Conservation (phyloP, 306 rosid species). For the Trifolium pratense region DNA sequence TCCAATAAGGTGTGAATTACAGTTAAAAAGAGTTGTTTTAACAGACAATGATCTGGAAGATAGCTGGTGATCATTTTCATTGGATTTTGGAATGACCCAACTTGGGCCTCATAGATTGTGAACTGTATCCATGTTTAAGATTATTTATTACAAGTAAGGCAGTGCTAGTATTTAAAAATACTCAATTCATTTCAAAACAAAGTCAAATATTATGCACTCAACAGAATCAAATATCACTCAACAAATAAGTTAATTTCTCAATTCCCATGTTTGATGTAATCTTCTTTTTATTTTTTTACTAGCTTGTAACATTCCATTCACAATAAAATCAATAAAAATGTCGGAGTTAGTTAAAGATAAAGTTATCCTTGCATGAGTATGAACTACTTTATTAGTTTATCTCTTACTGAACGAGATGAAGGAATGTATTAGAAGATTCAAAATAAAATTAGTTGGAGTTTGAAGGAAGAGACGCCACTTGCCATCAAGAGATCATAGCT, state of each 20-base stretch:
- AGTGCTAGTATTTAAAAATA: background rate
- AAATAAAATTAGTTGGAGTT: too few species aligned
- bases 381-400: too few species aligned
- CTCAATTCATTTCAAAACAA: background rate
- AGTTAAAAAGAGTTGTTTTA: slow-evolving; percentile 25
- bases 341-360: too few species aligned
- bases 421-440: too few species aligned
- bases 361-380: too few species aligned
- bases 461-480: too few species aligned
- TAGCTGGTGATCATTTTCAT: slow-evolving; percentile 16
- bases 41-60: slow-evolving; percentile 18
- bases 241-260: background rate
- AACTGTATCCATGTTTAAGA: background rate
- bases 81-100: slow-evolving; percentile 14
- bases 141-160: background rate
- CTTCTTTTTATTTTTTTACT: too few species aligned
- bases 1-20: slow-evolving; percentile 16
- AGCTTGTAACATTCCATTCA: too few species aligned
- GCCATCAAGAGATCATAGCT: too few species aligned
- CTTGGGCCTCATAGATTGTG: slow-evolving; percentile 2
- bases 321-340: too few species aligned
- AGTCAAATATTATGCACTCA: background rate
- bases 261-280: too few species aligned
- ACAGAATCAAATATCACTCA: background rate
- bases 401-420: too few species aligned